Evolutionary conservation across 257 asterid species (phyloP).

Genomic region (Hygrophila difformis): DNA sequence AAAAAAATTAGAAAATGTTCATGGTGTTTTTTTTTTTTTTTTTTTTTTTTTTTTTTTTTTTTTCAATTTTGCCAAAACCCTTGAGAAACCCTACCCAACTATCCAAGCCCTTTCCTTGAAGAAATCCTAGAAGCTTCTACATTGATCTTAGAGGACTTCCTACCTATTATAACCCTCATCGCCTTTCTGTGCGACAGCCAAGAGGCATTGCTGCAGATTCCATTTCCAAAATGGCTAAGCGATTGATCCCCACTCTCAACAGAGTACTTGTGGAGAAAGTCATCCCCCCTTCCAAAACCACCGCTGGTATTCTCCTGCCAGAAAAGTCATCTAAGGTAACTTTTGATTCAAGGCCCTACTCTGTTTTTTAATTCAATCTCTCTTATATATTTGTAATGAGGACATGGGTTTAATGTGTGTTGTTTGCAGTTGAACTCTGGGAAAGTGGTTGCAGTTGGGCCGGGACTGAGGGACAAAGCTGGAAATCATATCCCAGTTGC

Average conservation of each 20-base stretch:
- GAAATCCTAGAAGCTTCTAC: constrained; percentile 48
- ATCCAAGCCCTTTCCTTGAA: constrained; percentile 6
- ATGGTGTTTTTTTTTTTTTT: no score
- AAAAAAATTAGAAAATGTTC: no score
- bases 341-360: no score
- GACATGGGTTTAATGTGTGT: not conserved
- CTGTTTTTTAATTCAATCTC: no score
- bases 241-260: constrained; percentile 74
- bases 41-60: no score
- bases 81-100: constrained; percentile 31
- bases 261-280: constrained; percentile 80
- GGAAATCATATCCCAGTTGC: constrained; percentile 64
- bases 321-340: constrained; percentile 73
- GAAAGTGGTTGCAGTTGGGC: constrained; percentile 78
- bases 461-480: constrained; percentile 48
- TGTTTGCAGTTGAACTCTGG: constrained; percentile 70
- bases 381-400: not conserved
- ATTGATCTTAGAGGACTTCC: constrained; percentile 5
- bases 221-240: constrained; percentile 50
- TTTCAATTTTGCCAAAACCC: constrained; percentile 13
- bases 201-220: not conserved
- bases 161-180: not conserved
- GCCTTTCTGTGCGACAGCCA: not conserved
- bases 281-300: constrained; percentile 70
- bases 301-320: constrained; percentile 85